Base-by-base conservation (phyloP, 2,329 filamentous ascomycete genomes). In the Sclerotinia spermophila region DNA sequence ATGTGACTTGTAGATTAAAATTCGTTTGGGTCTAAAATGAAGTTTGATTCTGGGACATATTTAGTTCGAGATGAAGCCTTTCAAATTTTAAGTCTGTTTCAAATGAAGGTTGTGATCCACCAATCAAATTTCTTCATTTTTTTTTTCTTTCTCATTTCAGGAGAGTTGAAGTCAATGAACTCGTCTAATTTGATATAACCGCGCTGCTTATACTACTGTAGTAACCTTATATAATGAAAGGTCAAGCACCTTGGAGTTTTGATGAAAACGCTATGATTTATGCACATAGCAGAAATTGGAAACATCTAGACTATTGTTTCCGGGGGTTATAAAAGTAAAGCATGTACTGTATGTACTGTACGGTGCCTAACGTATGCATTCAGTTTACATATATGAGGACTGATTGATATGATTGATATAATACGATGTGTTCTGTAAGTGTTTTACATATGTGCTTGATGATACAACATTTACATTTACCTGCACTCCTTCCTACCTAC, bases 121-220 rank as follows among this genome's bases (percentile, higher is more conserved):
- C 68, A 70, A 70, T 69, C 33, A 66, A 68, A 68, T 40, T 51
- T 62, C n/a, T 19, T 48, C 8, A 68, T 40, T 51, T 62, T 19
- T 19, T 48, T 5, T 15, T 13, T 19, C 38, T 24, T 61, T 35
- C 10, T 27, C 21, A 24, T 65, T 45, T 68, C 66, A 68, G 53
- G 66, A 13, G 66, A 40, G 27, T 35, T 59, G 40, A 17, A 35
- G 45, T n/a, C n/a, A n/a, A n/a, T n/a, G n/a, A 48, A 11, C 61
- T 68, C 66, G 66, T 60, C 66, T 68, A 68, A 68, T 61, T 53
- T 69, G 35, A 69, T 69, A n/a, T 64, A 62, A 62, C 56, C 67
- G 67, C 56, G 56, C 42, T 62, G 64, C 48, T 53, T 53, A 24
- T n/a, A n/a, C n/a, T n/a, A n/a, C n/a, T n/a, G n/a, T n/a, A n/a